A percentile compares a stretch with the other conserved stretches of the same genome.
These are phyloP conservation scores for Nitzschia sp. DNA, from an alignment of 108 stramenopile genomes.

Conservation along the genomic window DNA sequence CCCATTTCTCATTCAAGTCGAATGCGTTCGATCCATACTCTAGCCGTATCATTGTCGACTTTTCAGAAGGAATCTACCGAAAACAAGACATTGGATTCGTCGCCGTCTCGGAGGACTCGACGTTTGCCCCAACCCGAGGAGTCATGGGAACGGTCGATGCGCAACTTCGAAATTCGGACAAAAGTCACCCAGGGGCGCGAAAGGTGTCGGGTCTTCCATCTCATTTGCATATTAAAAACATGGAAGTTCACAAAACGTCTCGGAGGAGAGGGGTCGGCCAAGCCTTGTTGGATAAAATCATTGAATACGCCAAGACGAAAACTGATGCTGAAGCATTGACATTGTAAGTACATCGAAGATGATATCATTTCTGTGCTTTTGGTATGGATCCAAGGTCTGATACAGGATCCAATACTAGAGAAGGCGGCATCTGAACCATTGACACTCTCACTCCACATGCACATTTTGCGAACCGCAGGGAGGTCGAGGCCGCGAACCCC, in stretches of 20 bases:
- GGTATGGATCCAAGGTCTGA: too few relatives aligned
- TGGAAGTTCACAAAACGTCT: slow-evolving; percentile 29
- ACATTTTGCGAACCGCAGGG: background rate
- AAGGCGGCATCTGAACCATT: background rate
- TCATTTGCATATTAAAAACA: slow-evolving; percentile 40
- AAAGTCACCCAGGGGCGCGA: slow-evolving; percentile 16
- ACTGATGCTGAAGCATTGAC: slow-evolving; percentile 38
- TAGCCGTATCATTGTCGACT: slow-evolving; percentile 35
- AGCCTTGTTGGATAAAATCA: slow-evolving; percentile 27
- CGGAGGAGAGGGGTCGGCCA: slow-evolving; percentile 27
- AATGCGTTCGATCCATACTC: too few relatives aligned
- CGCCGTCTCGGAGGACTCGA: slow-evolving; percentile 17
- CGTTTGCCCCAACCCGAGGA: slow-evolving; percentile 18
- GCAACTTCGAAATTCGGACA: slow-evolving; percentile 29
- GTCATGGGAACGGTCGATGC: slow-evolving; percentile 32
- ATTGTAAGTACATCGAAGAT: slow-evolving; percentile 24
- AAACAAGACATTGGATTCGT: slow-evolving; percentile 41
- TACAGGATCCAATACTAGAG: too few relatives aligned
- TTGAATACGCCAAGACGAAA: slow-evolving; percentile 20
- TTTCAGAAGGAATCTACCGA: slow-evolving; percentile 24
- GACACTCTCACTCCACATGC: background rate
- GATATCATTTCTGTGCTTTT: background rate
- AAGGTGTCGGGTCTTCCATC: slow-evolving; percentile 25
- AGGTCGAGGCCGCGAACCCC: slow-evolving; percentile 20
- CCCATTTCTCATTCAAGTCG: too few relatives aligned